Evolutionary conservation across 2,329 filamentous ascomycete genomes (phyloP), one percentile per base, ranked within the genome.

Genomic region (Xylaria polymorpha): DNA sequence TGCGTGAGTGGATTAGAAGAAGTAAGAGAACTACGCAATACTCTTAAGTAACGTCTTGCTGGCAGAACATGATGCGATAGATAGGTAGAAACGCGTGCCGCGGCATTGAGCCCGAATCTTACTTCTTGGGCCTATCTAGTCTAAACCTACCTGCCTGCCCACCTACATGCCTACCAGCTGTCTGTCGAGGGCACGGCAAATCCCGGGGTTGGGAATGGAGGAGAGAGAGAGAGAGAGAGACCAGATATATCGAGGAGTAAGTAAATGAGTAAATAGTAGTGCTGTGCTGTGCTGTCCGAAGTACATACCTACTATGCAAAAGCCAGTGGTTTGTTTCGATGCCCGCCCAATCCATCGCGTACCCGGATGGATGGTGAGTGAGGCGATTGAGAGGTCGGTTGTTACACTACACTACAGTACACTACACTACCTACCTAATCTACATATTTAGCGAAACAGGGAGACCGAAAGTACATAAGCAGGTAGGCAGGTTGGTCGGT

Each of bases 361-460:
- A 32, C 48, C 25, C 25, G n/a, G 51, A 12, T 56, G n/a, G 51
- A 12, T 56, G n/a, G 12, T 22, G 50, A 29, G 50, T 29, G 48
- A 51, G 25, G 25, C 25, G 25, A 32, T 32, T 32, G 48, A 32
- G 25, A 51, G 48, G 44, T 10, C 7, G 4, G 1, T 15, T 32
- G 20, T 3, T 37, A 55, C 51, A 55, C 18, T 4, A 39, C 25
- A n/a, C 25, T 29, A n/a, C n/a, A n/a, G n/a, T n/a, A n/a, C n/a
- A n/a, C n/a, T n/a, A n/a, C n/a, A n/a, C n/a, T n/a, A n/a, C n/a
- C n/a, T n/a, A n/a, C n/a, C 25, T 29, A 29, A 29, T 29, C 25
- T 29, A 29, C 35, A 56, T 56, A 56, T 39, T 22, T 56, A 56
- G 35, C 32, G 35, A 35, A 55, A 55, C 37, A 37, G 14, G 48